A percentile compares a stretch with the other conserved stretches of the same genome.
Conservation (phyloP, 768 basidiomycete genomes). For the Phylloporus arenicola region DNA sequence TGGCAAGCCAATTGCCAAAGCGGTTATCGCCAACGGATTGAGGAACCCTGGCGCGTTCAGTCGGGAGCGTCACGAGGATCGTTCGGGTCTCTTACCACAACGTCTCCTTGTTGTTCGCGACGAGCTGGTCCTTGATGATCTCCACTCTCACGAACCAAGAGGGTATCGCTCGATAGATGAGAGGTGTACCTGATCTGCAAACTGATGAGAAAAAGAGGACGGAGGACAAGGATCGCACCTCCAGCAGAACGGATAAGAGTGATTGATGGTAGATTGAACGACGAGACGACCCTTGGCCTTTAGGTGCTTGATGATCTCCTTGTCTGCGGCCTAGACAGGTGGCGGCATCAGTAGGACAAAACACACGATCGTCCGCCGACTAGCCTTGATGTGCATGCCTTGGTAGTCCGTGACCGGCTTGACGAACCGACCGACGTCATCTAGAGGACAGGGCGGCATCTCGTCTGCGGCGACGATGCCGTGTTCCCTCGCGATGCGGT, state of each 20-base stretch:
- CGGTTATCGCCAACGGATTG: slow-evolving; percentile 84
- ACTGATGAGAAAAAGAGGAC: neutral
- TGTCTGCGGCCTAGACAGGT: slow-evolving; percentile 74
- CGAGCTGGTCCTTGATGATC: slow-evolving; percentile 78
- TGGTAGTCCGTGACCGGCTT: slow-evolving; percentile 84
- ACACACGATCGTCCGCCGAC: slow-evolving; percentile 9
- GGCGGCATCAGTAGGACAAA: neutral
- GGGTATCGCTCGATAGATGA: slow-evolving; percentile 94
- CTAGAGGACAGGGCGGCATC: slow-evolving; percentile 94
- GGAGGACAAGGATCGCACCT: slow-evolving; percentile 41
- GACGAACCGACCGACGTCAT: slow-evolving; percentile 86
- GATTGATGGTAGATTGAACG: slow-evolving; percentile 79
- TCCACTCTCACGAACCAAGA: slow-evolving; percentile 93
- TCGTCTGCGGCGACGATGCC: slow-evolving; percentile 82
- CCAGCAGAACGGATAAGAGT: slow-evolving; percentile 98
- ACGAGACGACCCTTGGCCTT: slow-evolving; percentile 86
- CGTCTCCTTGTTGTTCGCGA: slow-evolving; percentile 85
- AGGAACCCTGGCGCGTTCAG: slow-evolving; percentile 66
- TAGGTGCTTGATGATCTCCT: slow-evolving; percentile 85
- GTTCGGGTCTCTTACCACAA: slow-evolving; percentile 55
- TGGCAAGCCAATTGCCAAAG: slow-evolving; percentile 96
- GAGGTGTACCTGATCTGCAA: slow-evolving; percentile 82
- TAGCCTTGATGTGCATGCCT: slow-evolving; percentile 85
- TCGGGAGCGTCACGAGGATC: slow-evolving; percentile 1
- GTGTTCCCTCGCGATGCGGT: slow-evolving; percentile 83